phyloP scores from a whole-genome alignment of 1,284 basidiomycete species.

The Porogramme epimiltina region DNA sequence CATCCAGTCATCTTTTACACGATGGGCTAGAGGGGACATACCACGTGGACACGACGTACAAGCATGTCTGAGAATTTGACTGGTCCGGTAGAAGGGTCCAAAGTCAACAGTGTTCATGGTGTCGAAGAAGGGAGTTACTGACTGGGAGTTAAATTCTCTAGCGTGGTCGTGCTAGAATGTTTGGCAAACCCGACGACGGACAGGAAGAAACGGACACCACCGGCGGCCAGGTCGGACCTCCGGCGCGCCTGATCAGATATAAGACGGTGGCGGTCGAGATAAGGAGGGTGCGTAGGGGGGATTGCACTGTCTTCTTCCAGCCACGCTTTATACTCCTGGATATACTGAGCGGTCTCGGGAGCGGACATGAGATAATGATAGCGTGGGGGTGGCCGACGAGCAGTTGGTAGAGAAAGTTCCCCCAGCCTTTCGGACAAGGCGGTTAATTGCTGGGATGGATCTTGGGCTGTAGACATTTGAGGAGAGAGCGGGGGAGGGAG shows the following conservation, averaged over 20 bases:
- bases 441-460: too few species aligned
- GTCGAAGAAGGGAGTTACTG: background rate
- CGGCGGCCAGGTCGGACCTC: conserved; percentile 1
- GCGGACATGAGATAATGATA: conserved; percentile 7
- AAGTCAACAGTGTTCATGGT: background rate
- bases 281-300: conserved; percentile 7
- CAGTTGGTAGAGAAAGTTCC: too few species aligned
- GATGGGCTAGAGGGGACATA: conserved; percentile 1
- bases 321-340: conserved; percentile 12
- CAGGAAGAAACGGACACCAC: conserved; percentile 9
- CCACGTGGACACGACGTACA: conserved; percentile 8
- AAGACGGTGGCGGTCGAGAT: conserved; percentile 7
- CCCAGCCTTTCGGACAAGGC: too few species aligned
- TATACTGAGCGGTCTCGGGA: conserved; percentile 3
- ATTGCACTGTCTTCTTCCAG: conserved; percentile 16
- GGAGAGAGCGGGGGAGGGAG: background rate
- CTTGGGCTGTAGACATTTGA: background rate
- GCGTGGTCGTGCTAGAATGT: conserved; percentile 13
- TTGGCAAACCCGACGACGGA: conserved; percentile 19
- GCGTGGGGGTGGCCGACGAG: conserved; percentile 3
- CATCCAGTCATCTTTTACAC: too few species aligned
- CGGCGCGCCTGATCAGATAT: conserved; percentile 8
- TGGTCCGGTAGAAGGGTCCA: background rate
- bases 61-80: conserved; percentile 16
- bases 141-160: conserved; percentile 9